Conservation (phyloP, 2,329 filamentous ascomycete genomes). For the Rutstroemia sydowiana region DNA sequence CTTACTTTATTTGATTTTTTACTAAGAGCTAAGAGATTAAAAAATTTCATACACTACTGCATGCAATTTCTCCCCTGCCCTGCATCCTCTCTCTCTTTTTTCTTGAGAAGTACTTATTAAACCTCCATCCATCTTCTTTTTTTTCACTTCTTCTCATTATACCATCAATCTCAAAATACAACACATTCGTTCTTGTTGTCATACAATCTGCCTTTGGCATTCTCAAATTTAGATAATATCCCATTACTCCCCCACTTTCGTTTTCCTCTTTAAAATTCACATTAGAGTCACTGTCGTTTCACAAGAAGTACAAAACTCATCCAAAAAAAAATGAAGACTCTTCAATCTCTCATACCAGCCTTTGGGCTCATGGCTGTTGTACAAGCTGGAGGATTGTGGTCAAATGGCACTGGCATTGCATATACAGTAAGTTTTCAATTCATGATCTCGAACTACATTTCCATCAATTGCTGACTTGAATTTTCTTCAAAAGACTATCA, state of each 20-base stretch:
- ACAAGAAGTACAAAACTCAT: not conserved
- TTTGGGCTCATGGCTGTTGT: conserved; percentile 9
- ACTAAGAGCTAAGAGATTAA: too few relatives aligned
- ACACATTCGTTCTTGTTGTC: conserved; percentile 8
- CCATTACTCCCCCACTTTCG: conserved; percentile 2
- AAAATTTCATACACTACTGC: too few relatives aligned
- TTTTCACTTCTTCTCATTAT: not conserved
- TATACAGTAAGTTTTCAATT: conserved; percentile 9
- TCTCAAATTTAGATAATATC: conserved; percentile 3
- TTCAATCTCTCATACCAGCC: conserved; percentile 6
- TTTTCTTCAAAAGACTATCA: conserved; percentile 8
- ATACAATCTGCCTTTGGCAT: not conserved
- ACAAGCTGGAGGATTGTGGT: not conserved
- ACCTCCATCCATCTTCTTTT: not conserved
- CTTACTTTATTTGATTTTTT: too few relatives aligned
- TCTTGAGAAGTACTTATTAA: conserved; percentile 1
- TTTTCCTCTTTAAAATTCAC: not conserved
- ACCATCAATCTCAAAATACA: conserved; percentile 1
- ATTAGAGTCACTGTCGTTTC: not conserved
- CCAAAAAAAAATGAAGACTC: conserved; percentile 9
- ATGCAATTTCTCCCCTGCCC: conserved; percentile 1
- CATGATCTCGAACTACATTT: too few relatives aligned
- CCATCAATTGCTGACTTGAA: not conserved
- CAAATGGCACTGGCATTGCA: conserved; percentile 5
- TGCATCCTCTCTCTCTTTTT: not conserved